Conservation (phyloP, 768 basidiomycete species). For the Lactarius sp. region DNA sequence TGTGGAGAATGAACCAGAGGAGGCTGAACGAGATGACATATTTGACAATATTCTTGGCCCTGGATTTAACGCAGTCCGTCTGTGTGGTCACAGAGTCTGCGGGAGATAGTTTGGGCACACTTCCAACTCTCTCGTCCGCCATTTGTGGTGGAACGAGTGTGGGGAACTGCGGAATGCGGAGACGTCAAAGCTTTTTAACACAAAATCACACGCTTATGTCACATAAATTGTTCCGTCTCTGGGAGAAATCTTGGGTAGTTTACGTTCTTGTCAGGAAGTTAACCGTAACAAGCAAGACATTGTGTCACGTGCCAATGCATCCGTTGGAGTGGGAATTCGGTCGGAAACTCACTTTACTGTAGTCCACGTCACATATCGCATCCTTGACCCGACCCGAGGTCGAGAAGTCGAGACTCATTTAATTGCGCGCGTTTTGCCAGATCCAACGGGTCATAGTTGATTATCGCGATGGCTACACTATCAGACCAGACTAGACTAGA, state of each 20-base stretch:
- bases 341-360: too few species aligned
- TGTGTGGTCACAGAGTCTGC: background rate
- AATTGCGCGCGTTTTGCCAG: background rate
- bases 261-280: too few species aligned
- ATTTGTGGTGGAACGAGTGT: background rate
- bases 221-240: background rate
- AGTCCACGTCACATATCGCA: too few species aligned
- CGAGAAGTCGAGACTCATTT: too few species aligned
- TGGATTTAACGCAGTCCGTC: background rate
- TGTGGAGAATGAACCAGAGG: constrained; percentile 17
- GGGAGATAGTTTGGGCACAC: background rate
- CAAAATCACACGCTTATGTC: background rate
- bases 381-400: background rate
- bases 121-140: constrained; percentile 1
- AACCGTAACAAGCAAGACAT: too few species aligned
- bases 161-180: too few species aligned
- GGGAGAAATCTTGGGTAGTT: too few species aligned
- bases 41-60: background rate
- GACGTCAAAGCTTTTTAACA: too few species aligned
- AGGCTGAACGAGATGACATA: constrained; percentile 12
- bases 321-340: too few species aligned
- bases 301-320: too few species aligned
- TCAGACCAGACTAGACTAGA: too few species aligned
- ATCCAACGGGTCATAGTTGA: background rate
- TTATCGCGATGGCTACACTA: background rate